Conservation (phyloP, 495 filamentous ascomycete species). For the Neurospora sp. region DNA sequence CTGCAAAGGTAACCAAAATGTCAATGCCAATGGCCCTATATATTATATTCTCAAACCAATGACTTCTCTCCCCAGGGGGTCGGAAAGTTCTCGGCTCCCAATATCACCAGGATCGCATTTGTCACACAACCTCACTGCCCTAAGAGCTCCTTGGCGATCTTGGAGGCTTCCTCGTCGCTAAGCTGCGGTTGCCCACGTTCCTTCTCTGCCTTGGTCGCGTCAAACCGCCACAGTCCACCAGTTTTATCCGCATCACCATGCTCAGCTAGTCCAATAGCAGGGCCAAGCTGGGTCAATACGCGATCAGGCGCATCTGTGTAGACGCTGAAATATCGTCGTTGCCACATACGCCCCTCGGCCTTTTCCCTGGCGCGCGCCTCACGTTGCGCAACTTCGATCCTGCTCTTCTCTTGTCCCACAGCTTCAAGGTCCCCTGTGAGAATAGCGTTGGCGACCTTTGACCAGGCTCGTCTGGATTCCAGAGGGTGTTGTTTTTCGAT, state of each 20-base stretch:
- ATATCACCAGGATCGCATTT: neutral
- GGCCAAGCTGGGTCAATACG: slow-evolving; percentile 49
- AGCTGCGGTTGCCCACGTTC: slow-evolving; percentile 25
- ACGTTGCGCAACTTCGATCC: slow-evolving; percentile 86
- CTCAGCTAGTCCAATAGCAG: slow-evolving; percentile 38
- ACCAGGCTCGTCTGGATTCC: slow-evolving; percentile 84
- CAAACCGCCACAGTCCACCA: slow-evolving; percentile 81
- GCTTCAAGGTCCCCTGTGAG: slow-evolving; percentile 72
- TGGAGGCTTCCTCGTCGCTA: slow-evolving; percentile 27
- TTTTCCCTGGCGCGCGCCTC: slow-evolving; percentile 74
- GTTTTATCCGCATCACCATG: slow-evolving; percentile 72
- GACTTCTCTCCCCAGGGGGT: neutral
- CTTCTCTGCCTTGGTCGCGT: slow-evolving; percentile 49
- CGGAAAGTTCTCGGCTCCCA: neutral
- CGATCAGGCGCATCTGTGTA: slow-evolving; percentile 38
- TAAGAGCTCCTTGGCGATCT: slow-evolving; percentile 29
- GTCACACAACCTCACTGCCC: slow-evolving; percentile 24
- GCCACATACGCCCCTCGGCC: slow-evolving; percentile 68
- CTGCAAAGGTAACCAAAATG: neutral
- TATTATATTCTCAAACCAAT: neutral
- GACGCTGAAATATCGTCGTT: slow-evolving; percentile 70
- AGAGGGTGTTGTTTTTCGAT: slow-evolving; percentile 75
- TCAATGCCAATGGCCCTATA: neutral
- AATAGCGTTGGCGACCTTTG: slow-evolving; percentile 72
- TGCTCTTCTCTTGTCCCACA: slow-evolving; percentile 65